Conservation (phyloP, 2,329 filamentous ascomycete genomes). For the Xylariaceae sp. region DNA sequence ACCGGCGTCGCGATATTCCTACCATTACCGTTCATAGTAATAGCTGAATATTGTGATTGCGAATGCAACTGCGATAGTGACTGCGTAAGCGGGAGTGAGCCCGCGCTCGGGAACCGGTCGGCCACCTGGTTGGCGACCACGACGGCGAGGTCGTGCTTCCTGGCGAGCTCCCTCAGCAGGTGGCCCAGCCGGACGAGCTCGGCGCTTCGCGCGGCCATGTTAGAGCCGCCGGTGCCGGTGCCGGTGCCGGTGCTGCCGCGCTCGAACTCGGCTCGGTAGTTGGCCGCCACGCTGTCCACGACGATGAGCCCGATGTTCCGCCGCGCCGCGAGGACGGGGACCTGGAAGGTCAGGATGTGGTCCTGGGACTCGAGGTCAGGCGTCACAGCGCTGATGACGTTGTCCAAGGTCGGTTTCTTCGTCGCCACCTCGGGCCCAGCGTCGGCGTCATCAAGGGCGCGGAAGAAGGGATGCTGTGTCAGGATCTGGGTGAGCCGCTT, state of each 20-base stretch:
- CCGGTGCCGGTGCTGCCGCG: slow-evolving; percentile 39
- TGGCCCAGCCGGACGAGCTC: slow-evolving; percentile 74
- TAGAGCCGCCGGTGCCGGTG: slow-evolving; percentile 38
- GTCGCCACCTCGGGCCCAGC: slow-evolving; percentile 4
- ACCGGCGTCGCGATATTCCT: too few relatives aligned
- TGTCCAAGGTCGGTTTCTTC: slow-evolving; percentile 59
- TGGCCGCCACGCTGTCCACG: slow-evolving; percentile 88
- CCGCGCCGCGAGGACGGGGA: slow-evolving; percentile 75
- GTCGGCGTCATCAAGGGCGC: slow-evolving; percentile 1
- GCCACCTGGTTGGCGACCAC: slow-evolving; percentile 95
- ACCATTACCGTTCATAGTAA: slow-evolving; percentile 17
- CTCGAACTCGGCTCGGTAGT: slow-evolving; percentile 89
- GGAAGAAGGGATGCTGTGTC: slow-evolving; percentile 56
- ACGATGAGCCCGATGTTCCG: slow-evolving; percentile 76
- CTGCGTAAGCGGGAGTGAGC: too few relatives aligned
- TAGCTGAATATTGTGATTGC: slow-evolving; percentile 7
- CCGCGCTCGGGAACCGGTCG: slow-evolving; percentile 63
- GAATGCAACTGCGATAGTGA: slow-evolving; percentile 4
- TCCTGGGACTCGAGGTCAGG: slow-evolving; percentile 92
- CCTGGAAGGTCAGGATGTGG: slow-evolving; percentile 87
- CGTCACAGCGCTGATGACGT: slow-evolving; percentile 73
- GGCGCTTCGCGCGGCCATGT: slow-evolving; percentile 68
- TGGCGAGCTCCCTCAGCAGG: slow-evolving; percentile 70
- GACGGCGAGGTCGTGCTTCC: slow-evolving; percentile 68
- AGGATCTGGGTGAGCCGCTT: slow-evolving; percentile 77